Evolutionary conservation across 1,284 basidiomycete species (phyloP).

Genomic region (Trichosporon ovoides): DNA sequence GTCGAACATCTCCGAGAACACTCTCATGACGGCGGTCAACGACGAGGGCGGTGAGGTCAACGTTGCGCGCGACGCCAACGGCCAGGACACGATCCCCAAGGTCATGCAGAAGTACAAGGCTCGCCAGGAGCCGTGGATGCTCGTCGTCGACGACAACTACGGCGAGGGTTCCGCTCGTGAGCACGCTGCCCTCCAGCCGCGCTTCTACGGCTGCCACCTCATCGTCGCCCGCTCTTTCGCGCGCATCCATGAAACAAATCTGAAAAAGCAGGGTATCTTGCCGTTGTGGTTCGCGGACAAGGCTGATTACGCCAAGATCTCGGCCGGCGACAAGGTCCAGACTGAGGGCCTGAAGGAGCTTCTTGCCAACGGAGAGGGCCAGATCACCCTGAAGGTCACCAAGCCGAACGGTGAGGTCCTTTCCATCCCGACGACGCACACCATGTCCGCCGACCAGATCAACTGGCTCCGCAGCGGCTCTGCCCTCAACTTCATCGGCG

Average conservation of each 20-base stretch:
- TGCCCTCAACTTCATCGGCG: constrained; percentile 64
- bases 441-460: constrained; percentile 81
- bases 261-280: constrained; percentile 94
- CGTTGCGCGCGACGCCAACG: constrained; percentile 68
- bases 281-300: constrained; percentile 85
- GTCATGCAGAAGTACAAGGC: constrained; percentile 82
- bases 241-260: constrained; percentile 96
- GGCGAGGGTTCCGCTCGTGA: constrained; percentile 84
- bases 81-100: constrained; percentile 75
- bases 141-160: constrained; percentile 91
- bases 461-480: constrained; percentile 81
- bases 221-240: constrained; percentile 91
- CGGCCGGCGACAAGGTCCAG: constrained; percentile 65
- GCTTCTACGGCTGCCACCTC: constrained; percentile 83
- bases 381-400: constrained; percentile 59
- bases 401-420: constrained; percentile 60
- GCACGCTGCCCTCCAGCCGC: constrained; percentile 93
- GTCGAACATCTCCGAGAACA: constrained; percentile 93
- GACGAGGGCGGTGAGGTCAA: constrained; percentile 90
- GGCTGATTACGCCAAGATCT: constrained; percentile 73
- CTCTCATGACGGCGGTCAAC: constrained; percentile 75
- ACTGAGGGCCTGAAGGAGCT: constrained; percentile 59
- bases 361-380: constrained; percentile 51
- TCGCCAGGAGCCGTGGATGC: constrained; percentile 79
- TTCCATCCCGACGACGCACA: constrained; percentile 71